These are phyloP conservation scores for Taphrina betulina DNA, from an alignment of 1,139 yeast species.

Conservation along the genomic window DNA sequence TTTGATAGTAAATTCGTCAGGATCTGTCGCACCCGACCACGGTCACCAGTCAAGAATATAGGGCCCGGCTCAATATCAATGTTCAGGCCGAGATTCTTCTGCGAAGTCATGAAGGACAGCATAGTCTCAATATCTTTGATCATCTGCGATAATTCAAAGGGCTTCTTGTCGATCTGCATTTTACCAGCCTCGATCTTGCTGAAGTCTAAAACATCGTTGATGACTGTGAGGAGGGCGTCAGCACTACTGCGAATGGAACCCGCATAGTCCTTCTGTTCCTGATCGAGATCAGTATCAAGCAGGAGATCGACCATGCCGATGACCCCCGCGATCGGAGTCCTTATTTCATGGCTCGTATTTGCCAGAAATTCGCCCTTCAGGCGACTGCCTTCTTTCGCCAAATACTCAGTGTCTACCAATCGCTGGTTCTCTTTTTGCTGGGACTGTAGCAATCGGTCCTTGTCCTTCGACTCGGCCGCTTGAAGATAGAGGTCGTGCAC, in stretches of 20 bases:
- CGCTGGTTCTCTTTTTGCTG: slow-evolving; percentile 20
- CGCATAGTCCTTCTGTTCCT: slow-evolving; percentile 76
- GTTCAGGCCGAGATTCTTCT: slow-evolving; percentile 27
- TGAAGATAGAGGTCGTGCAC: slow-evolving; percentile 25
- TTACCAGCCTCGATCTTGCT: slow-evolving; percentile 82
- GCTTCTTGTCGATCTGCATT: slow-evolving; percentile 65
- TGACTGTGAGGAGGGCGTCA: slow-evolving; percentile 72
- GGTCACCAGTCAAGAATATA: slow-evolving; percentile 75
- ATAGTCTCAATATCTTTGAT: slow-evolving; percentile 30
- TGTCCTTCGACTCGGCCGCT: slow-evolving; percentile 13
- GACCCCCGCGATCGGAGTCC: slow-evolving; percentile 90
- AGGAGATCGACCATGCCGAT: slow-evolving; percentile 92
- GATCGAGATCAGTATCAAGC: slow-evolving; percentile 71
- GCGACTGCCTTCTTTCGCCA: slow-evolving; percentile 28
- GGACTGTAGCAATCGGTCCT: slow-evolving; percentile 1
- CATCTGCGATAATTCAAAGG: slow-evolving; percentile 50
- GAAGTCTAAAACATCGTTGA: slow-evolving; percentile 77
- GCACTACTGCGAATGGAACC: slow-evolving; percentile 76
- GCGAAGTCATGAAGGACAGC: slow-evolving; percentile 25
- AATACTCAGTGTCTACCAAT: slow-evolving; percentile 9
- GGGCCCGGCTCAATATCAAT: slow-evolving; percentile 23
- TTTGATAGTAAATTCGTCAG: slow-evolving; percentile 85
- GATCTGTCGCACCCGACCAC: slow-evolving; percentile 81
- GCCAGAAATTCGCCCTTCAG: slow-evolving; percentile 31
- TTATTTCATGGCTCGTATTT: slow-evolving; percentile 60